phyloP scores from a whole-genome alignment of 208 protist genomes.

The Jaenimonas drosophilae region DNA sequence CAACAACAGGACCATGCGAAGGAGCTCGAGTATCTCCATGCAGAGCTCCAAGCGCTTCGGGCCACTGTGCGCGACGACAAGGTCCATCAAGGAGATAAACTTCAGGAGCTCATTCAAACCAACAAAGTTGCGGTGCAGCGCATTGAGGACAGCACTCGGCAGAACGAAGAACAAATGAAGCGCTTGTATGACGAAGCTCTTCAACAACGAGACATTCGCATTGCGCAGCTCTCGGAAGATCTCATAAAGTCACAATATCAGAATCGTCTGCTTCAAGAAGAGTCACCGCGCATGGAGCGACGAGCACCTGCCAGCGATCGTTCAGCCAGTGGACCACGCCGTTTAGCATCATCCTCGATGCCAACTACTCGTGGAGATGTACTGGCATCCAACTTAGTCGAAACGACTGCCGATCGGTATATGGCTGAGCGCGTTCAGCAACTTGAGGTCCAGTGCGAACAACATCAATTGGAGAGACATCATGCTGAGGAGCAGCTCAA shows the following conservation, averaged over 20 bases:
- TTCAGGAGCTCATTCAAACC: slow-evolving; percentile 6
- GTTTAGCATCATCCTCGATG: too few relatives aligned
- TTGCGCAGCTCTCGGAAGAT: slow-evolving; percentile 36
- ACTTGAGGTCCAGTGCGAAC: background rate
- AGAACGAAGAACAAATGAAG: slow-evolving; percentile 28
- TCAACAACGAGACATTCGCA: slow-evolving; percentile 45
- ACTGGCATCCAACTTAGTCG: too few relatives aligned
- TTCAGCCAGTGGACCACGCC: too few relatives aligned
- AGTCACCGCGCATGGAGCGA: too few relatives aligned
- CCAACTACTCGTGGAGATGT: too few relatives aligned
- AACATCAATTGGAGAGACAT: slow-evolving; percentile 5
- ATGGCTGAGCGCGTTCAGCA: too few relatives aligned
- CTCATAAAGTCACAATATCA: slow-evolving; percentile 16
- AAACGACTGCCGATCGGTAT: too few relatives aligned
- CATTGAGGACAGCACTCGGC: slow-evolving; percentile 13
- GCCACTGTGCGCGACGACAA: background rate
- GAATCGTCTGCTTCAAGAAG: background rate
- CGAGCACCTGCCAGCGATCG: too few relatives aligned
- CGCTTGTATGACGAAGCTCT: slow-evolving; percentile 23
- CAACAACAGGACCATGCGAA: slow-evolving; percentile 9
- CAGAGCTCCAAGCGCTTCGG: background rate
- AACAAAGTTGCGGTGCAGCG: slow-evolving; percentile 12
- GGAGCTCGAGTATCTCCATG: slow-evolving; percentile 7
- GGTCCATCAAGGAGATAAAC: background rate
- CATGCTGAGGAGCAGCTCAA: background rate